Base-by-base conservation (phyloP, 1,139 yeast species). In the Komagataea norvegica region DNA sequence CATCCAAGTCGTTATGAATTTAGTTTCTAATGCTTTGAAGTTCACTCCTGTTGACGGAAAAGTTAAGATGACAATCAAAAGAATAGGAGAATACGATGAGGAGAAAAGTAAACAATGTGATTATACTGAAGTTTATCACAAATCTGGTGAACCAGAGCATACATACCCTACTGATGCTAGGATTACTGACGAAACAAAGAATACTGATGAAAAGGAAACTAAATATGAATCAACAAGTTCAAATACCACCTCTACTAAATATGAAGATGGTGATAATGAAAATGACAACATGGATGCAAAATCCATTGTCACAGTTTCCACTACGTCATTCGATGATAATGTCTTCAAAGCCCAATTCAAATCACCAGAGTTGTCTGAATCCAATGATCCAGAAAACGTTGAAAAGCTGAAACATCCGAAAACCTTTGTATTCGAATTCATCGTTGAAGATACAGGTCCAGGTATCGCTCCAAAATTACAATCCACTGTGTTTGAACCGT, bases 401-500 rank as follows among this genome's bases (percentile, higher is more conserved):
- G 22, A 23, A 26, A 38, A 44, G 29, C 56, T 75, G 34, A 59
- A 64, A 28, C 52, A 56, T 14, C 67, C 70, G 1, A 72, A 67
- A 44, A 62, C 67, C 9, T 78, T 82, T 79, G 84, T 72, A 4
- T 60, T 84, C 38, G 84, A 83, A 53, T 73, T 89, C 34, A 80
- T 79, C 44, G 95, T 91, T 8, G 72, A 72, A 25, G 98, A 91
- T 59, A 83, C 93, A 0, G 98, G 98, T 5, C 87, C 95, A 0
- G 98, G 97, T 44, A 87, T 91, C 37, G 88, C 83, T 33, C 79
- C 82, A 14, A 74, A 79, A 1, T 64, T 85, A 39, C 93, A 86
- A 52, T 82, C 81, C 33, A 80, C 82, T 47, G 91, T 91, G 1
- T 91, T 91, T 62, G 96, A 91, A 56, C 96, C 96, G 3, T 91